phyloP scores from a whole-genome alignment of 768 basidiomycete species.

The Daedalea quercina region DNA sequence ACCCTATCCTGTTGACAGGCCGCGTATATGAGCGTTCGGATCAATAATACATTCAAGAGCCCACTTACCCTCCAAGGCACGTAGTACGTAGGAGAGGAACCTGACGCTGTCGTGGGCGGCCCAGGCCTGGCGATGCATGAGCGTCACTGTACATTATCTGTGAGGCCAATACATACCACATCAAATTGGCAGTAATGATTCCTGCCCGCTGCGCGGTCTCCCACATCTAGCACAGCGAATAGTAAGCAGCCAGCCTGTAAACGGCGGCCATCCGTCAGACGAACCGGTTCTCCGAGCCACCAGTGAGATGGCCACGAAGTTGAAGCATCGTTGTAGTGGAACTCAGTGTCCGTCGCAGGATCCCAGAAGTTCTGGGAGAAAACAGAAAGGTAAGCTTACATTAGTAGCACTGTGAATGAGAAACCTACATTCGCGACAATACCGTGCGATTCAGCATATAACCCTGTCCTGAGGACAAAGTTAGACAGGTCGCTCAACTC shows the following conservation, averaged over 20 bases:
- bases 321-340: constrained; percentile 61
- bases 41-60: not conserved
- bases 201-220: constrained; percentile 75
- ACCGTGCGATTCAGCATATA: constrained; percentile 86
- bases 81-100: constrained; percentile 65
- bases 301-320: constrained; percentile 63
- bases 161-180: constrained; percentile 62
- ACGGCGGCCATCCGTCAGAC: constrained; percentile 17
- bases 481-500: not conserved
- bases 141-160: not conserved
- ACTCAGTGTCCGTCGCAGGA: constrained; percentile 51
- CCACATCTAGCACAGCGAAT: constrained; percentile 61
- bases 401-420: not conserved
- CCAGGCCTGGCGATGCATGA: constrained; percentile 55
- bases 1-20: constrained; percentile 43
- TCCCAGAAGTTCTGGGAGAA: constrained; percentile 80
- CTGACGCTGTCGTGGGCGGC: constrained; percentile 62
- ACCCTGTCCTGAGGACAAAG: constrained; percentile 60
- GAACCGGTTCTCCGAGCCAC: constrained; percentile 89
- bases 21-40: not conserved
- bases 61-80: constrained; percentile 64
- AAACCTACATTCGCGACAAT: constrained; percentile 77
- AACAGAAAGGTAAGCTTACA: not conserved
- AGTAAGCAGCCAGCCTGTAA: not conserved
- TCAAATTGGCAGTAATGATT: constrained; percentile 75